Evolutionary conservation across 768 basidiomycete species (phyloP), one percentile per base, ranked within the genome.

Genomic region (Xerocomus spinulosus): DNA sequence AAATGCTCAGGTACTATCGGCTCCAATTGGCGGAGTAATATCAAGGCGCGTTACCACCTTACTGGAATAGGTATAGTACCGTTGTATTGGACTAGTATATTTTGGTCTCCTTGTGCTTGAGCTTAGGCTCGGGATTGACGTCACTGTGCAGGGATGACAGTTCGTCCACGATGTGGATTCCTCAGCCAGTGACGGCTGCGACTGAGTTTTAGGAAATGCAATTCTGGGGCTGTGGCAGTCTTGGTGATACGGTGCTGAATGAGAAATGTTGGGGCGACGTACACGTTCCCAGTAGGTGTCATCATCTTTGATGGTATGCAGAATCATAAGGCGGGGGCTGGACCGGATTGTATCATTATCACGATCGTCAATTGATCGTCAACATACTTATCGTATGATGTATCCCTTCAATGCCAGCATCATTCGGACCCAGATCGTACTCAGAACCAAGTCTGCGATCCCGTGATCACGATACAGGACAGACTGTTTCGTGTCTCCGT

Each of bases 211-310:
- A 75, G 44, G 83, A 77, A 3, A 71, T 69, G 65, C 81, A 83
- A 62, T 68, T 54, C 3, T 34, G 15, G 36, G 6, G 37, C 36
- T 15, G 5, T 3, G 25, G 33, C 3, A 15, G 21, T 24, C 36
- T 28, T 28, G 26, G 15, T 13, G 14, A 13, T n/a, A 9, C 9
- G 3, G 26, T 46, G 24, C 35, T 58, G 26, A 55, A 32, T 24
- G 10, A 3, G 18, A 39, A 23, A 29, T 4, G 9, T 13, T 28
- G 42, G 77, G 80, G 87, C 85, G 3, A 77, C 70, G 2, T 85
- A 85, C 61, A 85, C 83, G 3, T 90, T 90, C 71, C 85, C 86
- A 2, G 84, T 87, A 12, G 87, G 87, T 23, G 80, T 88, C 23
- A 77, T 75, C 40, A 78, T 76, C 60, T 78, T 36, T 75, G 73